A percentile compares a stretch with the other conserved stretches of the same genome.
Evolutionary conservation across 768 basidiomycete genomes (phyloP).

Genomic region (Hemileccinum rubropunctum): DNA sequence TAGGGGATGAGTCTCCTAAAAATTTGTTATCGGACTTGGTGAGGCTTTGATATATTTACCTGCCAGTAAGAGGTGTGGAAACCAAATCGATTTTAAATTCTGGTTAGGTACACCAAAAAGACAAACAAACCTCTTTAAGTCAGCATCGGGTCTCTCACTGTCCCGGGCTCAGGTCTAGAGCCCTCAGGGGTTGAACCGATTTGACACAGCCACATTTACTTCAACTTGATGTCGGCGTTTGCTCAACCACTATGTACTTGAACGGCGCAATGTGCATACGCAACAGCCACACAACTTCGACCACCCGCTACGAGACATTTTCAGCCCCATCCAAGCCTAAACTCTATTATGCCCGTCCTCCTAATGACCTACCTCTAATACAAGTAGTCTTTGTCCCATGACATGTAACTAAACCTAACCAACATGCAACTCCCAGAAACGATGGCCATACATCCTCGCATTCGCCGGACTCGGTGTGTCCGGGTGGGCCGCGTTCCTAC

Average conservation of each 20-base stretch:
- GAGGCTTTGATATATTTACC: too few species aligned
- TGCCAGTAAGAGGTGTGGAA: too few species aligned
- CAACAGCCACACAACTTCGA: conserved; percentile 21
- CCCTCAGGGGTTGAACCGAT: too few species aligned
- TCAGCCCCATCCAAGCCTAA: conserved; percentile 44
- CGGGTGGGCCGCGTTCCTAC: conserved; percentile 67
- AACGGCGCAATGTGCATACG: conserved; percentile 14
- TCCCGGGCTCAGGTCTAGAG: too few species aligned
- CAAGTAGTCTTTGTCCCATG: conserved; percentile 26
- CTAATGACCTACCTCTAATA: conserved; percentile 41
- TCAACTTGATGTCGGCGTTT: conserved; percentile 9
- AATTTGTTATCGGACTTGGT: neutral
- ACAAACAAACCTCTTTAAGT: too few species aligned
- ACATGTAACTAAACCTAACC: neutral
- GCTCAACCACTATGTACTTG: conserved; percentile 8
- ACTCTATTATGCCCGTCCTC: conserved; percentile 43
- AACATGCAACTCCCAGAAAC: conserved; percentile 27
- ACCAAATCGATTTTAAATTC: too few species aligned
- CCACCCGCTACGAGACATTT: conserved; percentile 40
- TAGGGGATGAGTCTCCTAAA: conserved; percentile 1
- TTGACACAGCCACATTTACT: conserved; percentile 12
- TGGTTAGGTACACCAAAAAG: too few species aligned
- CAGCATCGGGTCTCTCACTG: too few species aligned
- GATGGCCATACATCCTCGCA: conserved; percentile 58
- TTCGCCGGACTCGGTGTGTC: conserved; percentile 51